Conservation (phyloP, 805 yeast species). For the Blastobotrys americana region DNA sequence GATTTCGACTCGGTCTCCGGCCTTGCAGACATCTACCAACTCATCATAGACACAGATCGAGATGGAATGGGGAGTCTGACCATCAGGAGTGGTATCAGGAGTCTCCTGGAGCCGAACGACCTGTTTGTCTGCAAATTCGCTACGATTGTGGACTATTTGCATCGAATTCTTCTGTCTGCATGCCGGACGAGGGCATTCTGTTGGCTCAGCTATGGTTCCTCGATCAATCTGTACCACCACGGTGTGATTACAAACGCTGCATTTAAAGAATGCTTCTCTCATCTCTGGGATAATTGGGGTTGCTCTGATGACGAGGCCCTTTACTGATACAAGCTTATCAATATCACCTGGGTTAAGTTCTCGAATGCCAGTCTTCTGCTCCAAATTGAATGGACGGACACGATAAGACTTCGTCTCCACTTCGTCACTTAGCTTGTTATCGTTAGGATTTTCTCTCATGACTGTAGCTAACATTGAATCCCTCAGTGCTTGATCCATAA, state of each 20-base stretch:
- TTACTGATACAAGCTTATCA: conserved; percentile 83
- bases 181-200: conserved; percentile 80
- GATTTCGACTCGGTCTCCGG: conserved; percentile 94
- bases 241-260: conserved; percentile 92
- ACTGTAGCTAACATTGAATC: conserved; percentile 64
- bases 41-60: conserved; percentile 93
- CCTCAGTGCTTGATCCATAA: conserved; percentile 93
- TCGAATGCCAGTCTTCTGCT: conserved; percentile 67
- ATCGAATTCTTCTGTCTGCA: conserved; percentile 81
- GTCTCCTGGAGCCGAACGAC: conserved; percentile 91
- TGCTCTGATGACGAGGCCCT: conserved; percentile 83
- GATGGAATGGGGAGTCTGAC: conserved; percentile 96
- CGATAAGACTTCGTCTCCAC: conserved; percentile 79
- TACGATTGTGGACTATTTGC: conserved; percentile 86
- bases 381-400: conserved; percentile 82
- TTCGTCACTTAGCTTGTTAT: conserved; percentile 43
- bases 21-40: conserved; percentile 86
- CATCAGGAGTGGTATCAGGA: conserved; percentile 94
- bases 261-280: conserved; percentile 94
- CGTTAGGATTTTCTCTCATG: conserved; percentile 26
- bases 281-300: conserved; percentile 94
- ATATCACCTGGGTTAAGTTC: conserved; percentile 91
- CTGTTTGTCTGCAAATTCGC: conserved; percentile 91
- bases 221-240: conserved; percentile 87
- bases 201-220: conserved; percentile 90